Conservation (phyloP, 176 grass and related monocot species). For the Oryza glaberrima region DNA sequence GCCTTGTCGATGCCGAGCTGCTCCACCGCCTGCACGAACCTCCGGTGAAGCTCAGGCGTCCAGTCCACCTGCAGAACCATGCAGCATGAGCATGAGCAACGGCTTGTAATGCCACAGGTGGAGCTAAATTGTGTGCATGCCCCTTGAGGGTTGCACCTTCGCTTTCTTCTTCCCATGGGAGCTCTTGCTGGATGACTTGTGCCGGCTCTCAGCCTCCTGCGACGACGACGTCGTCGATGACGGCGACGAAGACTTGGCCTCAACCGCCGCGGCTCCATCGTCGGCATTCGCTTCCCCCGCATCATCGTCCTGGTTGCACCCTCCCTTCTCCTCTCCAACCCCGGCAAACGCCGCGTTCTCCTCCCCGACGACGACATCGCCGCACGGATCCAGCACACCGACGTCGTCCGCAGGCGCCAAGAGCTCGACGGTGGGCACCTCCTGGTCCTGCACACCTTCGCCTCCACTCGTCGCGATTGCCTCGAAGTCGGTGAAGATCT, state of each 20-base stretch:
- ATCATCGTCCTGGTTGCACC: conserved; percentile 38
- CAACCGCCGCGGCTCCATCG: conserved; percentile 3
- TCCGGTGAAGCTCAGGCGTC: conserved; percentile 93
- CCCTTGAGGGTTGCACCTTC: conserved; percentile 48
- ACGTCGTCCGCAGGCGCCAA: background rate
- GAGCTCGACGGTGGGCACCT: conserved; percentile 32
- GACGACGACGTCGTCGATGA: conserved; percentile 48
- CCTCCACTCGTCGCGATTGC: background rate
- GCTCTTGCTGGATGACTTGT: conserved; percentile 52
- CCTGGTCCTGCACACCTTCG: conserved; percentile 31
- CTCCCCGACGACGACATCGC: too few relatives aligned
- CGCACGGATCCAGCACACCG: background rate
- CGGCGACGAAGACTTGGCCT: conserved; percentile 57
- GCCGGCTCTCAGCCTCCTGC: conserved; percentile 42
- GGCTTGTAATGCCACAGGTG: background rate
- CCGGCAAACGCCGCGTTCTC: background rate
- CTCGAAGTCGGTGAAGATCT: conserved; percentile 65
- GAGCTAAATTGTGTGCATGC: background rate
- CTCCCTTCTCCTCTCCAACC: conserved; percentile 28
- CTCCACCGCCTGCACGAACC: conserved; percentile 87
- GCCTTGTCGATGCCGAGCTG: conserved; percentile 92
- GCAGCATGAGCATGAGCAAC: background rate
- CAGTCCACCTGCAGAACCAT: conserved; percentile 72
- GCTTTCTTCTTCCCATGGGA: conserved; percentile 86
- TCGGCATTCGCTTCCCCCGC: background rate